Conservation (phyloP, 495 filamentous ascomycete species). For the Aspergillus panamensis region DNA sequence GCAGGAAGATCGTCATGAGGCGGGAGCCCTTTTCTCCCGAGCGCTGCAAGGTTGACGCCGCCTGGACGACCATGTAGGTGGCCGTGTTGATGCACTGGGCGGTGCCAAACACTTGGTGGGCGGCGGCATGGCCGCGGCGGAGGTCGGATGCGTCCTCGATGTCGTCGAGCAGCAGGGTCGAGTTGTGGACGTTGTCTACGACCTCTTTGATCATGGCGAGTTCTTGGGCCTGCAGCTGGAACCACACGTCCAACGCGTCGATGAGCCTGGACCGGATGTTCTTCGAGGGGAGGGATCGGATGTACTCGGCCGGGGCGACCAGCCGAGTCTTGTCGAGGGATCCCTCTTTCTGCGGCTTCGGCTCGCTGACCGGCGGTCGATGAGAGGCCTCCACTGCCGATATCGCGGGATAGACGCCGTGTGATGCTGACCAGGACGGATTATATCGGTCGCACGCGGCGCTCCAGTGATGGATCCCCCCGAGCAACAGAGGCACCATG, state of each 20-base stretch:
- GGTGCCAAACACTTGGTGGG: slow-evolving; percentile 30
- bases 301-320: too few species aligned
- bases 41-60: slow-evolving; percentile 10
- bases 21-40: not conserved
- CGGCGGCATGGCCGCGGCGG: slow-evolving; percentile 25
- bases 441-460: too few species aligned
- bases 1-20: not conserved
- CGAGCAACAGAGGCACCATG: too few species aligned
- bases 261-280: too few species aligned
- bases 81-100: slow-evolving; percentile 48
- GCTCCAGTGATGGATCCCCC: too few species aligned
- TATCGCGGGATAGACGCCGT: too few species aligned
- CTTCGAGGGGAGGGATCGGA: too few species aligned
- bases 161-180: slow-evolving; percentile 33
- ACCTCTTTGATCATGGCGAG: slow-evolving; percentile 14
- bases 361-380: too few species aligned
- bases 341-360: too few species aligned
- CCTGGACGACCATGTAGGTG: slow-evolving; percentile 43
- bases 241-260: not conserved
- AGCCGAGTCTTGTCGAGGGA: too few species aligned
- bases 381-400: too few species aligned
- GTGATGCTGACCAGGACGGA: too few species aligned
- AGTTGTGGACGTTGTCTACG: slow-evolving; percentile 20
- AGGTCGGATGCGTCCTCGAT: slow-evolving; percentile 31
- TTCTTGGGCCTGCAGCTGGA: not conserved